phyloP scores from a whole-genome alignment of 441 rosid genomes.

The Euphorbia schlechtendalii region DNA sequence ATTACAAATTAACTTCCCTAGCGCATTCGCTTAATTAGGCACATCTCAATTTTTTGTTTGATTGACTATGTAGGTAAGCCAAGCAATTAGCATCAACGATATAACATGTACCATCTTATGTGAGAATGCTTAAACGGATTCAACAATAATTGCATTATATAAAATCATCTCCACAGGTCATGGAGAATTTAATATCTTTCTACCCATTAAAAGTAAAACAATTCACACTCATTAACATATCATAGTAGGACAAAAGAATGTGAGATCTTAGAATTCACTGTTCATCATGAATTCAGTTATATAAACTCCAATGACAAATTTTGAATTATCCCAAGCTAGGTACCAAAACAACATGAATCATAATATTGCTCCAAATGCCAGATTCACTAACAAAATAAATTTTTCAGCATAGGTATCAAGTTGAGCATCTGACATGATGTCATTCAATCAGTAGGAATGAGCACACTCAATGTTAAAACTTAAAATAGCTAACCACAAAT shows the following conservation, averaged over 20 bases:
- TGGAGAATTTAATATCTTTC: neutral
- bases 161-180: neutral
- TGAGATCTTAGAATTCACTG: neutral
- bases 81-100: neutral
- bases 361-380: neutral
- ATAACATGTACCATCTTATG: neutral
- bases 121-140: neutral
- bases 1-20: neutral
- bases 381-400: neutral
- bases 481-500: neutral
- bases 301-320: neutral
- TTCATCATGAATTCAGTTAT: neutral
- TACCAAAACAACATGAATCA: neutral
- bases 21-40: neutral
- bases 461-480: neutral
- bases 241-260: neutral
- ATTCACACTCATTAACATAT: neutral
- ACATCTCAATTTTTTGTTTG: neutral
- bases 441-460: conserved; percentile 7
- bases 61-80: neutral
- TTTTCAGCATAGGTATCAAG: neutral
- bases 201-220: neutral
- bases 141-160: neutral
- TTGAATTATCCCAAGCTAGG: neutral
- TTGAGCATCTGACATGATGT: neutral